Percentiles rank a stretch among this genome's conserved stretches.
phyloP scores from a whole-genome alignment of 169 alveolate genomes.

The Cystoisospora suis region DNA sequence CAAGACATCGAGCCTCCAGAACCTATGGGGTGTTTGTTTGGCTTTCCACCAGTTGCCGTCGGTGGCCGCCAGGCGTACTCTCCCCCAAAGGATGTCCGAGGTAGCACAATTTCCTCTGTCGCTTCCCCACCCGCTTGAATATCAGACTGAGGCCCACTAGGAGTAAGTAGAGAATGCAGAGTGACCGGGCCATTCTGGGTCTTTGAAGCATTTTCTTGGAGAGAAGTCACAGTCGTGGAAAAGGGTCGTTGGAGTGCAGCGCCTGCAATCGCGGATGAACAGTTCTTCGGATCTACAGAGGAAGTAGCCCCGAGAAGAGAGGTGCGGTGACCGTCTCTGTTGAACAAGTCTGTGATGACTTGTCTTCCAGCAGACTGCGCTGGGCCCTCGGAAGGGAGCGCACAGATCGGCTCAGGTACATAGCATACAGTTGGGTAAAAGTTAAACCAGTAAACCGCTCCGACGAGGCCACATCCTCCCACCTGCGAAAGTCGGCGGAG shows the following conservation, averaged over 20 bases:
- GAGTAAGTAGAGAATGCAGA: no score
- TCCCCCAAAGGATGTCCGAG: slow-evolving; percentile 18
- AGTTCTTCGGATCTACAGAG: no score
- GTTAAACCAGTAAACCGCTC: slow-evolving; percentile 58
- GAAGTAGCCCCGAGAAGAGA: neutral
- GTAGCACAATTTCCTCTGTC: no score
- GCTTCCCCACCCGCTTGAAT: no score
- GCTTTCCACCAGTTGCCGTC: neutral
- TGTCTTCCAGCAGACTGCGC: neutral
- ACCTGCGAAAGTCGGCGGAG: neutral
- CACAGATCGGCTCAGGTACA: neutral
- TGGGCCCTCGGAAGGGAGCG: neutral
- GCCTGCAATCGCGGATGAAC: no score
- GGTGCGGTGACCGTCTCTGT: neutral
- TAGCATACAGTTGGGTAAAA: slow-evolving; percentile 47
- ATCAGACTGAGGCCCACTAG: no score
- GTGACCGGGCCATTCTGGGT: no score
- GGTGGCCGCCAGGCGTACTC: neutral
- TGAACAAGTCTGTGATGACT: neutral
- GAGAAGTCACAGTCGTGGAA: no score
- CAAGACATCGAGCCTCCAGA: neutral
- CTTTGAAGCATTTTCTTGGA: no score
- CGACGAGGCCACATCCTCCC: slow-evolving; percentile 32
- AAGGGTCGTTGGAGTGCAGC: no score
- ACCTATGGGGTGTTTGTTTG: neutral